Evolutionary conservation across 2,329 filamentous ascomycete species (phyloP), one percentile per base, ranked within the genome.

Genomic region (Hypoxylon sp.): DNA sequence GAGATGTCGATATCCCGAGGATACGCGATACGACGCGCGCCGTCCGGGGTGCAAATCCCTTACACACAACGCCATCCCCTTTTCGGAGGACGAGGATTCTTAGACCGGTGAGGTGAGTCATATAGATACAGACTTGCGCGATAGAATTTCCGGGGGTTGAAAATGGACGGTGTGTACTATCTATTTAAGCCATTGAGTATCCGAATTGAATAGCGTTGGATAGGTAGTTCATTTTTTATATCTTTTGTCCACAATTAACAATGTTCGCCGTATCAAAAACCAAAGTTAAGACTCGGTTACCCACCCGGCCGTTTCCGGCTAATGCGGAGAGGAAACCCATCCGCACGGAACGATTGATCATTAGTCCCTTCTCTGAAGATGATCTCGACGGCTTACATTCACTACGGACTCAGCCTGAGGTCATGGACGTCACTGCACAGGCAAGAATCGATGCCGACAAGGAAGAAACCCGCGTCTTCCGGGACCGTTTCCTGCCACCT

Each of bases 381-480:
- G 84, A 89, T 65, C 70, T 81, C 2, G 67, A 71, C 1, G 76
- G 71, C 5, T 53, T 84, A 11, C 71, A 82, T 55, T 68, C 69
- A 15, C 71, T 89, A 43, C 81, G 85, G 16, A 73, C 72, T 9
- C 75, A 85, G 63, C 75, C 77, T 3, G 82, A 85, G 58, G 81
- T 86, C 35, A 89, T 89, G 86, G 67, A 68, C 45, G 85, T 78
- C 75, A 84, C 84, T 43, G 44, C 55, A 2, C 57, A 63, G 57
- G 77, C 75, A 49, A 47, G 59, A 6, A 59, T 71, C 6, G 78
- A 86, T 68, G 53, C 62, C 43, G 70, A 77, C 60, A 37, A 75
- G 2, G 73, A 71, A 1, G 72, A 75, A 48, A 80, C 81, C 7
- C 68, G 67, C 51, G 60, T 51, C 16, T 73, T 64, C 38, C 62